These are phyloP conservation scores for Xylaria cubensis DNA, from an alignment of 495 filamentous ascomycete genomes.

Conservation along the genomic window DNA sequence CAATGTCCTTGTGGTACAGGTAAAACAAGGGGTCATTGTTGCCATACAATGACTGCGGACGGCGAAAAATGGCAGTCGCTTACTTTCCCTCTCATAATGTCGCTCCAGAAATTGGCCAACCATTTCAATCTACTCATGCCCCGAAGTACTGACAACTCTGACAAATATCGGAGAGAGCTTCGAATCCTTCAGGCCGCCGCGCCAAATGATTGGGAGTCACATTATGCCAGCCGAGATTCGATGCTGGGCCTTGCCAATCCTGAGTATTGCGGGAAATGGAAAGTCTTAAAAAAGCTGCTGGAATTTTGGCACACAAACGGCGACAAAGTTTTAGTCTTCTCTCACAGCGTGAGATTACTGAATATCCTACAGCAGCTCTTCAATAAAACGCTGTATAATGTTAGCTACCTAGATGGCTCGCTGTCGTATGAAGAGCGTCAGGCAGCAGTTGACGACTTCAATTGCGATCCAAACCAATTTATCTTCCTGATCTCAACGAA, in stretches of 20 bases:
- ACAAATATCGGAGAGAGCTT: slow-evolving; percentile 84
- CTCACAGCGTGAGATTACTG: slow-evolving; percentile 83
- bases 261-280: slow-evolving; percentile 98
- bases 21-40: slow-evolving; percentile 85
- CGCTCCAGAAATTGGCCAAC: slow-evolving; percentile 87
- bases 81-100: slow-evolving; percentile 85
- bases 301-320: slow-evolving; percentile 88
- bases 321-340: slow-evolving; percentile 94
- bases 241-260: slow-evolving; percentile 85
- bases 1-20: slow-evolving; percentile 72
- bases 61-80: slow-evolving; percentile 74
- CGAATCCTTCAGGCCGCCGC: slow-evolving; percentile 76
- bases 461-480: slow-evolving; percentile 85
- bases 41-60: slow-evolving; percentile 63
- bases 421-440: slow-evolving; percentile 89
- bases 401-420: slow-evolving; percentile 87
- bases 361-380: slow-evolving; percentile 89
- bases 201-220: slow-evolving; percentile 76
- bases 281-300: slow-evolving; percentile 84
- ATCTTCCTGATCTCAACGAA: slow-evolving; percentile 96
- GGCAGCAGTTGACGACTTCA: slow-evolving; percentile 86
- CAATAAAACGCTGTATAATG: slow-evolving; percentile 86
- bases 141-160: slow-evolving; percentile 64
- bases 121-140: slow-evolving; percentile 92
- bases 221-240: slow-evolving; percentile 77